phyloP scores from a whole-genome alignment of 345 rosid genomes.

The Mallotus nudiflorus region DNA sequence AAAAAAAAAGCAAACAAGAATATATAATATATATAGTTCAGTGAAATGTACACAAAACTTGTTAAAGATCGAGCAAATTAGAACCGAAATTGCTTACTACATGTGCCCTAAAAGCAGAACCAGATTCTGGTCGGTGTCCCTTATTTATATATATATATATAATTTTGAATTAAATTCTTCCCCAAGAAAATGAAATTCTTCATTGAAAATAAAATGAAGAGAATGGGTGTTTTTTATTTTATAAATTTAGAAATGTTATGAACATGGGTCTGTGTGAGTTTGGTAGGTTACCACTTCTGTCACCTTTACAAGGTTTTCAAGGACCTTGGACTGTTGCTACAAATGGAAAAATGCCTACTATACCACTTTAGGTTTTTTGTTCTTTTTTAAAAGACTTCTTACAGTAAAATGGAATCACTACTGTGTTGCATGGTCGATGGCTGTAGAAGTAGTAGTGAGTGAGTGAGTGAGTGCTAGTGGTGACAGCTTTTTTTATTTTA shows the following conservation, averaged over 20 bases:
- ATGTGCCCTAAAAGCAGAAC: constrained; percentile 61
- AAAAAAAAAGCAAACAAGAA: not conserved
- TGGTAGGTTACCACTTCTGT: constrained; percentile 45
- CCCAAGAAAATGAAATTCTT: not conserved
- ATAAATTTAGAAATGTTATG: not conserved
- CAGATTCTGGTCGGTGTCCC: constrained; percentile 50
- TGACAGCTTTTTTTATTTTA: not conserved
- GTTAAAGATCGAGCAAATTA: constrained; percentile 34
- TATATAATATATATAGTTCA: constrained; percentile 11
- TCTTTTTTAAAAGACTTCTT: not conserved
- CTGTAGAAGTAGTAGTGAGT: too few relatives aligned
- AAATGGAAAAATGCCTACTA: constrained; percentile 57
- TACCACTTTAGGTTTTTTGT: too few relatives aligned
- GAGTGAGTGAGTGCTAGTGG: not conserved
- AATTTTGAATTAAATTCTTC: constrained; percentile 4
- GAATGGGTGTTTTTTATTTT: too few relatives aligned
- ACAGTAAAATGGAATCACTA: constrained; percentile 42
- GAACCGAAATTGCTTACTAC: constrained; percentile 26
- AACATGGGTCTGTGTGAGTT: constrained; percentile 22
- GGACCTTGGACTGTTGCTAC: constrained; percentile 44
- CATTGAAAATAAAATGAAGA: not conserved
- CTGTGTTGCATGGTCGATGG: constrained; percentile 11
- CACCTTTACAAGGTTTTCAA: constrained; percentile 38
- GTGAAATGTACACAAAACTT: constrained; percentile 24
- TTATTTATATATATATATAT: constrained; percentile 14